Base-by-base conservation (phyloP, 2,329 filamentous ascomycete genomes). In the Cladosporium sp. region DNA sequence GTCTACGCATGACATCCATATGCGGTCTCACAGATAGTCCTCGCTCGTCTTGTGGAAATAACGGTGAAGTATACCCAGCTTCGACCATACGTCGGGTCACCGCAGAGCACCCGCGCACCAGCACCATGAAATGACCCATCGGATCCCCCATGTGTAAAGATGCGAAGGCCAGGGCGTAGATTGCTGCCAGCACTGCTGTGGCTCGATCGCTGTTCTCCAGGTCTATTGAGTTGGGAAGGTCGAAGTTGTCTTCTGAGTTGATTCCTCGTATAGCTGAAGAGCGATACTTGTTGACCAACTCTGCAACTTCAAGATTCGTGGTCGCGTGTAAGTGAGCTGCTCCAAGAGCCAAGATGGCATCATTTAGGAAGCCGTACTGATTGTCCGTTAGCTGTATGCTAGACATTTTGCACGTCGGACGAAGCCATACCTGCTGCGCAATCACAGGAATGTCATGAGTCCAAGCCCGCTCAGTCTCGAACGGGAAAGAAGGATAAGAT, bases 101-200 rank as follows among this genome's bases (percentile, higher is more conserved):
- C 1, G 40, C 32, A 17, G 52, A 44, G n/a, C 52, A 55, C 1
- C 52, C 52, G 3, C 52, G 39, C 6, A 55, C 52, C 13, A 55
- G 15, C 1, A 55, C 52, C 25, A 55, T 35, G 40, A 55, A 55
- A 4, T 55, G 28, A 22, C 39, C 40, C 3, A 55, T 37, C 13
- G 52, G 40, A n/a, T 55, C 52, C n/a, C 52, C 52, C 52, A 55
- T 55, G 20, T 55, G 40, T 19, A 55, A 8, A 0, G 52, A 45
- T 1, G 34, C 37, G 34, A 55, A 55, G 0, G 52, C 40, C 2
- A 55, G 40, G 1, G 52, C 52, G 19, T 55, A 55, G 32, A 44
- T 45, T 8, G 40, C 40, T 1, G 40, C 52, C 6, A 55, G 40
- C 8, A 55, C 39, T 4, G 52, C 52, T 3, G 52, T 55, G 4